Conservation (phyloP, 306 rosid genomes). For the Pueraria montana region DNA sequence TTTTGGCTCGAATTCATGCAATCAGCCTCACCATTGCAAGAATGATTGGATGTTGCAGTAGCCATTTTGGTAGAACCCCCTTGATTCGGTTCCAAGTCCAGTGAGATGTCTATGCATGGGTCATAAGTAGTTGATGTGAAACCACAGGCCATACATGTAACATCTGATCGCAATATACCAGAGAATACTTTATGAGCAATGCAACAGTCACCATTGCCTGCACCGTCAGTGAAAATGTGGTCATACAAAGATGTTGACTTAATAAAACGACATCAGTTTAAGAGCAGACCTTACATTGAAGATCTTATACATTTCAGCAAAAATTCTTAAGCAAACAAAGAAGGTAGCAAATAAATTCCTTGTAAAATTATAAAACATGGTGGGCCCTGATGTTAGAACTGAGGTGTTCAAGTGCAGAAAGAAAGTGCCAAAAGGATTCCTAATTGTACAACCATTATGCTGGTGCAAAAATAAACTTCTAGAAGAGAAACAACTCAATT, state of each 20-base stretch:
- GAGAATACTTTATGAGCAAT: constrained; percentile 94
- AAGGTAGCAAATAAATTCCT: constrained; percentile 7
- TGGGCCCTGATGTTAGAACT: background rate
- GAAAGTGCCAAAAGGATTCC: constrained; percentile 4
- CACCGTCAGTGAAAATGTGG: constrained; percentile 45
- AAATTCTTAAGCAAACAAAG: constrained; percentile 7
- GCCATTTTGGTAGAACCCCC: constrained; percentile 69
- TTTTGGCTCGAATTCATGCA: constrained; percentile 60
- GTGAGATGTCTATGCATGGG: constrained; percentile 91
- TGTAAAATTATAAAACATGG: constrained; percentile 15
- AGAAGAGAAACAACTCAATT: background rate
- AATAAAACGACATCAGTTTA: constrained; percentile 31
- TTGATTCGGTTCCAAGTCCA: constrained; percentile 85
- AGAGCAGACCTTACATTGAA: constrained; percentile 25
- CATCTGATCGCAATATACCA: constrained; percentile 94
- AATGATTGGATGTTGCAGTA: constrained; percentile 61
- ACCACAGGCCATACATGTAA: constrained; percentile 95
- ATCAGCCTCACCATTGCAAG: constrained; percentile 79
- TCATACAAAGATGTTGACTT: no score
- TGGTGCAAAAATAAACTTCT: background rate
- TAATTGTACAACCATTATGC: constrained; percentile 5
- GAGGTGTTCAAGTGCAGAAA: constrained; percentile 12
- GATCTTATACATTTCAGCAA: constrained; percentile 18
- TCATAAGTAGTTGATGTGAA: constrained; percentile 96
- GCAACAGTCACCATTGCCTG: constrained; percentile 95